A percentile compares a stretch with the other conserved stretches of the same genome.
Conservation (phyloP, 495 filamentous ascomycete genomes). For the Acidomyces sp. region DNA sequence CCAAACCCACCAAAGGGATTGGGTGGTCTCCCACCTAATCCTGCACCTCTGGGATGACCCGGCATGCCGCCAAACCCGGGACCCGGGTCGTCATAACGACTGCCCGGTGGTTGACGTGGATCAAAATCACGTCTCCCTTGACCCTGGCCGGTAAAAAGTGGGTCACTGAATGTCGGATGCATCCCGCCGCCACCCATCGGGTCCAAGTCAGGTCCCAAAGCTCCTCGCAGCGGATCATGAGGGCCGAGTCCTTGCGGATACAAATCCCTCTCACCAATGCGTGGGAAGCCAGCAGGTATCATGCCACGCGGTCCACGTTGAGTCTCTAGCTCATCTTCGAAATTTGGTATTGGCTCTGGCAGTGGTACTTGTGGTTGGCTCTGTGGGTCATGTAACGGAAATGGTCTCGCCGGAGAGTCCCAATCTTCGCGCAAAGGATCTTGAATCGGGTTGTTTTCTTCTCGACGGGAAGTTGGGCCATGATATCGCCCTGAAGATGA, state of each 20-base stretch:
- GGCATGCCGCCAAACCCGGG: slow-evolving; percentile 51
- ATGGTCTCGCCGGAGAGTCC: slow-evolving; percentile 46
- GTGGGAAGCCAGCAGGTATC: slow-evolving; percentile 22
- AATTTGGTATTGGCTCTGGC: slow-evolving; percentile 66
- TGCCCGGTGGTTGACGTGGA: slow-evolving; percentile 45
- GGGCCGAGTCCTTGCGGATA: slow-evolving; percentile 81
- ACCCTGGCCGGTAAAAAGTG: slow-evolving; percentile 55
- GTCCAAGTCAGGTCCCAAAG: slow-evolving; percentile 40
- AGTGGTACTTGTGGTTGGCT: slow-evolving; percentile 46
- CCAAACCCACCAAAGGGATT: slow-evolving; percentile 56
- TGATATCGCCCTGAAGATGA: slow-evolving; percentile 12
- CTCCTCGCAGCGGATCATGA: slow-evolving; percentile 60
- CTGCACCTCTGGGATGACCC: slow-evolving; percentile 18
- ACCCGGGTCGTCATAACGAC: slow-evolving; percentile 69
- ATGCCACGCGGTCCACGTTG: slow-evolving; percentile 47
- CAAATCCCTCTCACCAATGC: slow-evolving; percentile 71
- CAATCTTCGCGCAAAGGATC: slow-evolving; percentile 43
- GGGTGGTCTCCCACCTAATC: slow-evolving; percentile 28
- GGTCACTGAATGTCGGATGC: slow-evolving; percentile 93
- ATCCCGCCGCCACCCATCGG: slow-evolving; percentile 57
- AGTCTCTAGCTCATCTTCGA: slow-evolving; percentile 88
- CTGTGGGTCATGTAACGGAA: slow-evolving; percentile 57
- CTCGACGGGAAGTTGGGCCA: slow-evolving; percentile 22
- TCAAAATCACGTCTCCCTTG: slow-evolving; percentile 34
- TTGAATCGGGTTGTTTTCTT: slow-evolving; percentile 27